Evolutionary conservation across 306 rosid genomes (phyloP), one percentile per base, ranked within the genome.

Genomic region (Rubus idaeus): DNA sequence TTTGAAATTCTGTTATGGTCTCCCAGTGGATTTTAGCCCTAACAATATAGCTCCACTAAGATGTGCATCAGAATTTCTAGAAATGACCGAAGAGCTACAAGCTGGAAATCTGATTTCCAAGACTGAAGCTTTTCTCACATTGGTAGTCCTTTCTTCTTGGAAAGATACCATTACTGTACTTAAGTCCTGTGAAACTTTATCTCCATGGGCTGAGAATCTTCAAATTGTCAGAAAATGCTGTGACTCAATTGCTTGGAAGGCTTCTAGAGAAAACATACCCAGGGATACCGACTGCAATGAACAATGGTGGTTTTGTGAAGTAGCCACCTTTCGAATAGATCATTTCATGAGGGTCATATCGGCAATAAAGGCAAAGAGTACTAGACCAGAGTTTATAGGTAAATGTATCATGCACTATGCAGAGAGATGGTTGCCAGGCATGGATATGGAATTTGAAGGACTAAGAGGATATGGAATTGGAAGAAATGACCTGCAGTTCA

Each of bases 171-270:
- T 92, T 70, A 78, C 87, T 60, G 96, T 95, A 64, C 89, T 92
- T 45, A 91, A 85, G 76, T 86, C 96, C 67, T 92, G 98, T 68
- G 90, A 91, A 87, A 77, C 80, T 55, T 87, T 95, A 18, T 89
- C 92, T 50, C 98, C 99, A 21, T 95, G 99, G 99, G 92, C 89
- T 64, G 99, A 92, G 69, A 95, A 92, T 82, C 89, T 92, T 73
- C 99, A 95, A 85, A 85, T 92, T 81, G 96, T 91, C 56, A 87
- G 99, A 83, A 85, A 97, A 81, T 95, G 99, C 75, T 89, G 97
- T n/a, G 96, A 95, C 79, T 89, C 97, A n/a, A 78, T 95, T 26
- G 96, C 97, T 53, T 86, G 94, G 96, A 92, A 91, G 88, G 91
- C 88, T 75, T 83, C 91, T 26, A 88, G 87, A 87, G 91, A 89